phyloP scores from a whole-genome alignment of 345 rosid genomes.

The Geranium brycei region DNA sequence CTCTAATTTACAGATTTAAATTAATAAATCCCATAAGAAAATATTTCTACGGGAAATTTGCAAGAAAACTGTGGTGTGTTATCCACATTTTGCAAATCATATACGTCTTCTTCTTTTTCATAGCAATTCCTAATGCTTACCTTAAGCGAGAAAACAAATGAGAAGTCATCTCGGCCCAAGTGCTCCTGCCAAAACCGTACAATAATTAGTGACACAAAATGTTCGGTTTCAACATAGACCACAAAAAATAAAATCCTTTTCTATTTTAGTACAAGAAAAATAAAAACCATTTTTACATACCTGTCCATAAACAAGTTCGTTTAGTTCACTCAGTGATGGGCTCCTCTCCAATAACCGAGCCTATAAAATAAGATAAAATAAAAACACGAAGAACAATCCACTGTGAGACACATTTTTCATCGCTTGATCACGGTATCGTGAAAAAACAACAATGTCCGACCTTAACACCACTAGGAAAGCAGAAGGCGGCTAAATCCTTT shows the following conservation, averaged over 20 bases:
- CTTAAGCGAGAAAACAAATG: slow-evolving; percentile 84
- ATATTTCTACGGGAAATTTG: no score
- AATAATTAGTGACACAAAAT: background rate
- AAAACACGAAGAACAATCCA: background rate
- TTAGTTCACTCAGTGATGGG: slow-evolving; percentile 88
- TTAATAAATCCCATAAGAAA: no score
- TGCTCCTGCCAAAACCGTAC: slow-evolving; percentile 49
- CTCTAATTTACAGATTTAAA: no score
- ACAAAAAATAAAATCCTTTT: background rate
- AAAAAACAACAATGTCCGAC: slow-evolving; percentile 26
- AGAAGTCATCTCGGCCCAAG: slow-evolving; percentile 69
- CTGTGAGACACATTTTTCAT: background rate
- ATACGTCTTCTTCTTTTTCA: no score
- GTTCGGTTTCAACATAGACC: background rate
- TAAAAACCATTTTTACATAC: slow-evolving; percentile 20
- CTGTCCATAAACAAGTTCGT: slow-evolving; percentile 92
- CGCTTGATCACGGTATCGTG: background rate
- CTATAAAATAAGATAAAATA: slow-evolving; percentile 21
- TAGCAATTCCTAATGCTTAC: slow-evolving; percentile 18
- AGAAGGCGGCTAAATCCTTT: slow-evolving; percentile 83
- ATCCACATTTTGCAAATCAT: no score
- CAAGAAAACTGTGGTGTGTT: no score
- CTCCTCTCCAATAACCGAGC: slow-evolving; percentile 74
- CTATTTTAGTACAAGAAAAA: background rate
- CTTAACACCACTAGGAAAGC: slow-evolving; percentile 95